Base-by-base conservation (phyloP, 1,284 basidiomycete species). In the Ustilago nuda region DNA sequence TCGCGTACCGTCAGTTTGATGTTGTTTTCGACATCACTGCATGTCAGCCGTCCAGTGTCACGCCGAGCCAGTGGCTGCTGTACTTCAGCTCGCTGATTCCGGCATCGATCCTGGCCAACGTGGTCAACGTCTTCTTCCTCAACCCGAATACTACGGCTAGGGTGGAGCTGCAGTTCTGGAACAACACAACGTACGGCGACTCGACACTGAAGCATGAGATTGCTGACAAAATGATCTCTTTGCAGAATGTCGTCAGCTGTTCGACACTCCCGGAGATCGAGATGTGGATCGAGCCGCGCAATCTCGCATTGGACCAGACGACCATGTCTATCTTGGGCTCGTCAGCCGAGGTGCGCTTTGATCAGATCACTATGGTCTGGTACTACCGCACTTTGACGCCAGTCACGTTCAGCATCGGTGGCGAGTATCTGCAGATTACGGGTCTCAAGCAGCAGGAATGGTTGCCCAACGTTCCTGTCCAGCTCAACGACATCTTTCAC, bases 301-400 rank as follows among this genome's bases (percentile, higher is more conserved):
- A 82, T 36, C 61, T 84, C 39, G 78, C 72, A 1, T 60, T 84
- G 48, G 73, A 78, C 39, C 51, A 78, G 39, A 27, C 37, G 12
- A 82, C 82, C 30, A 53, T 77, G 36, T 51, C 78, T 4, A 79
- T 84, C 41, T 57, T 74, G 19, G 61, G 64, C 30, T 70, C 78
- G 39, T 51, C 69, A 1, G 46, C 66, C 13, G 82, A 84, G 52
- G 33, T 67, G 35, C 66, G 66, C 17, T 82, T 82, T 63, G 67
- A 71, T 17, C 72, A 77, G 58, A 76, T 82, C 59, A 83, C 82
- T 7, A 70, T 83, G 76, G 81, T 84, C 5, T 82, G 81, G 81
- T 82, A 84, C 63, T 84, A 84, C 58, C 79, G 81, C 53, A 56
- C 59, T 19, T 56, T 84, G 56, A 79, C 78, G 12, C 82, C 82